Base-by-base conservation (phyloP, 257 asterid species). In the Paulownia fortunei region DNA sequence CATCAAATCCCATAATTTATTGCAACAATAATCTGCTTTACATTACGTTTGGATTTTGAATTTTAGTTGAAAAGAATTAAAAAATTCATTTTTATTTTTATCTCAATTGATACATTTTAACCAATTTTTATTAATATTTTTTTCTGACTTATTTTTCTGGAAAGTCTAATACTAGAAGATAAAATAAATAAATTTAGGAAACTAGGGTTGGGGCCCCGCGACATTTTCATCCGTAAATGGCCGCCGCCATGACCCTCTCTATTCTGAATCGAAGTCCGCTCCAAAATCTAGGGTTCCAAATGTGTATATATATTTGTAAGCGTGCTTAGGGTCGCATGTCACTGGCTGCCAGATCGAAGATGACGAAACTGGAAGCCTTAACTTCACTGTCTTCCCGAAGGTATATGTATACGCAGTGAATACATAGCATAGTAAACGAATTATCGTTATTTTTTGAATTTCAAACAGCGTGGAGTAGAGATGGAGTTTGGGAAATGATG, bases 401-500 rank as follows among this genome's bases (percentile, higher is more conserved):
- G 15, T 67, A 3, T 67, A 3, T 44, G 9, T 67, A 15, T 42
- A 0, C 7, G 51, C 36, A 4, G 2, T 32, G 11, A 2, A 1
- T 8, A 32, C 3, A 13, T 60, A 34, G 13, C 18, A 19, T 18
- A 2, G 21, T 36, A 64, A 10, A 2, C 10, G 5, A 41, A 2
- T 66, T 21, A 0, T 39, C 0, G 2, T 10, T 15, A 16, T 63
- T 42, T 67, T 49, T 26, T 8, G 0, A 44, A 68, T 23, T 68
- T 68, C 30, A 6, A 69, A 23, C 13, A 11, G 11, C 13, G 2
- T 68, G 21, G 10, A 44, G 0, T n/a, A 6, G 39, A 11, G 15
- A 62, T 5, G 59, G 64, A 44, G 49, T 18, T 71, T 63, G 82
- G 81, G 81, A 80, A 69, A 69, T 80, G 84, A 80, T 80, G 84